Conservation (phyloP, 495 filamentous ascomycete genomes). For the Xylaria acuta region DNA sequence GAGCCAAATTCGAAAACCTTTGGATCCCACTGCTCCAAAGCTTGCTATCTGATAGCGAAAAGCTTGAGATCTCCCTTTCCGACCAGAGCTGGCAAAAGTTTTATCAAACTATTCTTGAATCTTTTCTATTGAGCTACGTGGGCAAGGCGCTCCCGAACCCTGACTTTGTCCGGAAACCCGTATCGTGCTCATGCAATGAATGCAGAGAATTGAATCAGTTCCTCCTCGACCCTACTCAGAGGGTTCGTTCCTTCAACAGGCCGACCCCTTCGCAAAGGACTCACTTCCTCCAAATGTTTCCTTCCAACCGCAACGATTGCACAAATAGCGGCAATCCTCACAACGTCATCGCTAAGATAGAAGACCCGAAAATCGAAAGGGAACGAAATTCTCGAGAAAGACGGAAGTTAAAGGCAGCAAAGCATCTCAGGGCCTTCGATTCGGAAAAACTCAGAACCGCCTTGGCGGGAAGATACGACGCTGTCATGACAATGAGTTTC, state of each 20-base stretch:
- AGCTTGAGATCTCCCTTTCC: constrained; percentile 40
- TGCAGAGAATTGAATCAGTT: neutral
- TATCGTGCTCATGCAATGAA: constrained; percentile 1
- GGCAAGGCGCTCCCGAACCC: constrained; percentile 21
- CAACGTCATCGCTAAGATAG: neutral
- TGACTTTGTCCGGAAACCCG: neutral
- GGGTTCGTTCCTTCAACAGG: neutral
- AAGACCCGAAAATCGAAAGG: neutral
- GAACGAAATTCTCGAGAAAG: neutral
- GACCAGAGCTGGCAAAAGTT: constrained; percentile 27
- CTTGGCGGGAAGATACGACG: neutral
- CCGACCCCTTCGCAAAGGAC: neutral
- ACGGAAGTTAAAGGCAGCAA: neutral
- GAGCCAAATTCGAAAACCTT: neutral
- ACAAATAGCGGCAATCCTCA: neutral
- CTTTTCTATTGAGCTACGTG: constrained; percentile 29
- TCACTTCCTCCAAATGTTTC: neutral
- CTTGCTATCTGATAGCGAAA: constrained; percentile 31
- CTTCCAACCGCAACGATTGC: neutral
- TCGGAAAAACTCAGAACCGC: neutral
- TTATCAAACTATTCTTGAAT: constrained; percentile 28
- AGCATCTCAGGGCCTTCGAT: neutral
- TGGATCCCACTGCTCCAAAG: neutral
- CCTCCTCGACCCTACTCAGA: neutral
- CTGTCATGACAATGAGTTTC: neutral